phyloP scores from a whole-genome alignment of 2,329 filamentous ascomycete species.

The Endoconidiophora polonica region DNA sequence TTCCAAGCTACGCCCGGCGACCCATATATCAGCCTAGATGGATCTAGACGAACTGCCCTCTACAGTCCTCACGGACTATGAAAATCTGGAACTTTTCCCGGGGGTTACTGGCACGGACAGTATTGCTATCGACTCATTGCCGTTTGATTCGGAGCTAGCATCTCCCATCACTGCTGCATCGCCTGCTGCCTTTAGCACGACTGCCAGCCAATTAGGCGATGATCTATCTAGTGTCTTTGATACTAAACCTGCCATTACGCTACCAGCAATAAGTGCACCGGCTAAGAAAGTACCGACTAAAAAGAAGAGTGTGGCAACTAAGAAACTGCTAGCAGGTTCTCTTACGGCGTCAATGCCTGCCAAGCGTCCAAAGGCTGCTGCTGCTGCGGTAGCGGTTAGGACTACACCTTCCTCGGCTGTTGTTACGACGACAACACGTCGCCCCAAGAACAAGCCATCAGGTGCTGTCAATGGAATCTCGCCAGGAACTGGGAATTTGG shows the following conservation, averaged over 20 bases:
- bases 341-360: conserved; percentile 15
- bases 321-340: conserved; percentile 19
- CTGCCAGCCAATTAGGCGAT: conserved; percentile 3
- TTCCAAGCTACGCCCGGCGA: too few species aligned
- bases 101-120: conserved; percentile 3
- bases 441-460: conserved; percentile 18
- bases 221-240: conserved; percentile 10
- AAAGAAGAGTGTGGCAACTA: conserved; percentile 21
- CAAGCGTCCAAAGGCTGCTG: conserved; percentile 17
- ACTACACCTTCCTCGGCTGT: neutral
- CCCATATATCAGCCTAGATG: neutral
- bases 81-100: conserved; percentile 10
- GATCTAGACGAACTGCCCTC: conserved; percentile 12
- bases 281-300: conserved; percentile 18
- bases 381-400: conserved; percentile 23
- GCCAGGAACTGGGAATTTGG: conserved; percentile 19
- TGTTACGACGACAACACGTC: conserved; percentile 27
- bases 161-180: conserved; percentile 4
- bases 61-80: conserved; percentile 7
- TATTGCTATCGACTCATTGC: neutral
- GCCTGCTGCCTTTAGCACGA: conserved; percentile 4
- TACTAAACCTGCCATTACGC: conserved; percentile 19
- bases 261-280: conserved; percentile 15
- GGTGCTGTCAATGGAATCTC: conserved; percentile 18
- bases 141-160: conserved; percentile 5